Evolutionary conservation across 176 grass and related monocot genomes (phyloP), one percentile per base, ranked within the genome.

Genomic region (Phoenix dactylifera): DNA sequence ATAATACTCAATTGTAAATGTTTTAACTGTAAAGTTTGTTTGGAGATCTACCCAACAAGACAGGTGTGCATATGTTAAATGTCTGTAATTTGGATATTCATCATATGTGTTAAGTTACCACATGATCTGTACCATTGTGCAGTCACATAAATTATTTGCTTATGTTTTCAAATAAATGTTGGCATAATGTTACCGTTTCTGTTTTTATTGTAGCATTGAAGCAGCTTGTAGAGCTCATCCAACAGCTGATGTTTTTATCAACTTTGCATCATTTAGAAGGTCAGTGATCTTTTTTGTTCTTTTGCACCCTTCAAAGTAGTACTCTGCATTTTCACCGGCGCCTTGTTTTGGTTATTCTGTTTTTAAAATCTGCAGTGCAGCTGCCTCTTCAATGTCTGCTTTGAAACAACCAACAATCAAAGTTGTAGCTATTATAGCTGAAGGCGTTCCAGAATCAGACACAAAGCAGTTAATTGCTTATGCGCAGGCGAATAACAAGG

Each of bases 161-260:
- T 44, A 44, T 44, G 35, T 44, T 44, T 44, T 44, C 35, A 44
- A 44, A 44, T 44, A 44, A 44, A 14, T 44, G 9, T 14, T 44
- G 7, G 35, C 35, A 44, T 44, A 44, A 44, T 44, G 15, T 50
- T 54, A n/a, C 22, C 2, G 32, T 50, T 72, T 55, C 17, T 79
- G 19, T 69, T 24, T 67, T 12, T 60, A 74, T 35, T 83, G 32
- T 65, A 97, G 93, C 73, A 86, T 98, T 73, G 93, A 98, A 86
- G 93, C 88, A 52, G 93, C 93, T 59, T 89, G 84, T 67, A 76
- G 65, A 61, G 84, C 84, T 28, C 93, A 98, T 69, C 87, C 87
- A 74, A 88, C 82, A 55, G 93, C 93, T 25, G 93, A 98, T 89
- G 93, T 92, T 67, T 98, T 98, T 77, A 92, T 92, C 79, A 97